Percentiles rank a stretch among this genome's conserved stretches.
Conservation (phyloP, 106 monocot species). For the Posidonia australis region DNA sequence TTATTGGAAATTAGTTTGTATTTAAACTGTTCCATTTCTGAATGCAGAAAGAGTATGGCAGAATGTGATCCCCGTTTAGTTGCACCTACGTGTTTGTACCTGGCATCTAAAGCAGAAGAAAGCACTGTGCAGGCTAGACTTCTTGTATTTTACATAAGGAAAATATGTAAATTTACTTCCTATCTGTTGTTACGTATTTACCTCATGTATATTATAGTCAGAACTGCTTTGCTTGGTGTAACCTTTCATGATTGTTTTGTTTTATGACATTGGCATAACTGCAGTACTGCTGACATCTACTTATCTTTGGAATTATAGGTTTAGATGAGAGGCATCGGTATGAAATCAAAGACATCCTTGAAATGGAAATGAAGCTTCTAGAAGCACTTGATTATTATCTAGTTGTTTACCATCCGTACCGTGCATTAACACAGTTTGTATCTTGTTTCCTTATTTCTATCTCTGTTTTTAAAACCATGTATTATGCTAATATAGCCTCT, state of each 20-base stretch:
- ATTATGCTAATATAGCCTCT: not conserved
- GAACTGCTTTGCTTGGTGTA: not conserved
- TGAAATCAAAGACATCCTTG: conserved; percentile 98
- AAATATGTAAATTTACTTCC: conserved; percentile 45
- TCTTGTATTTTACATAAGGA: conserved; percentile 89
- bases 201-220: not conserved
- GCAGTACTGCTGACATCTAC: not conserved
- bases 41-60: conserved; percentile 78
- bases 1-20: no score
- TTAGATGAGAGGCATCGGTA: conserved; percentile 73
- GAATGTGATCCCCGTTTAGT: conserved; percentile 98
- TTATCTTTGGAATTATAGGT: conserved; percentile 28
- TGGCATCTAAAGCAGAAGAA: conserved; percentile 98
- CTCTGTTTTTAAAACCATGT: not conserved
- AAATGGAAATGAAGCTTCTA: conserved; percentile 99
- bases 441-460: conserved; percentile 6
- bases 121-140: conserved; percentile 96
- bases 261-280: not conserved
- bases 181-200: not conserved
- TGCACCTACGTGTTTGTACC: conserved; percentile 91
- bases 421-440: conserved; percentile 76
- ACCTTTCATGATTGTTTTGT: not conserved
- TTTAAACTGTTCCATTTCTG: not conserved
- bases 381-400: conserved; percentile 99
- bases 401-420: conserved; percentile 96